Percentiles rank a stretch among this genome's conserved stretches.
Evolutionary conservation across 768 basidiomycete species (phyloP).

Genomic region (Boletus fagicola): DNA sequence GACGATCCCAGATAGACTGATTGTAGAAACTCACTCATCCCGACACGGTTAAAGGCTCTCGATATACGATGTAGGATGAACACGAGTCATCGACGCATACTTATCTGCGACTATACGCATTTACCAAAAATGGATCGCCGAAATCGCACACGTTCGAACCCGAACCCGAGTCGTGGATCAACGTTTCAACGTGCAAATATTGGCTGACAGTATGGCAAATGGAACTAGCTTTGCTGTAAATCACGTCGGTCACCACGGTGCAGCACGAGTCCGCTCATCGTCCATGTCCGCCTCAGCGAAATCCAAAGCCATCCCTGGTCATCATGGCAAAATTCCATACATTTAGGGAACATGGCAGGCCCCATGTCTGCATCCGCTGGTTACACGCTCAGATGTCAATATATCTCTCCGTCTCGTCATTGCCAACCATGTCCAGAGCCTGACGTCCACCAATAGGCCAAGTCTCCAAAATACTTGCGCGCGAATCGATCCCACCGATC

Average conservation of each 20-base stretch:
- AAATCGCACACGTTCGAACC: not conserved
- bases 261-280: not conserved
- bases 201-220: not conserved
- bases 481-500: not conserved
- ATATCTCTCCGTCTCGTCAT: not conserved
- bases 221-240: not conserved
- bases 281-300: not conserved
- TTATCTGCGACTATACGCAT: not conserved
- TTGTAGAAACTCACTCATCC: constrained; percentile 25
- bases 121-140: not conserved
- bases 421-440: not conserved
- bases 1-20: not conserved
- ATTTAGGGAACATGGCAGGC: not conserved
- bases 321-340: not conserved
- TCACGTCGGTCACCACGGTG: not conserved
- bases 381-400: not conserved
- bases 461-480: not conserved
- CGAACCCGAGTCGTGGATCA: not conserved
- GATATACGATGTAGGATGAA: not conserved
- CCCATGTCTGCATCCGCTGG: not conserved
- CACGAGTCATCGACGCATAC: not conserved
- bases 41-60: not conserved
- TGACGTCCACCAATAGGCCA: not conserved
- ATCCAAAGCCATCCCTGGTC: not conserved
- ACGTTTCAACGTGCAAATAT: not conserved